Percentiles rank a stretch among this genome's conserved stretches.
Conservation (phyloP, 164 flowering plant species). For the Stephania japonica region DNA sequence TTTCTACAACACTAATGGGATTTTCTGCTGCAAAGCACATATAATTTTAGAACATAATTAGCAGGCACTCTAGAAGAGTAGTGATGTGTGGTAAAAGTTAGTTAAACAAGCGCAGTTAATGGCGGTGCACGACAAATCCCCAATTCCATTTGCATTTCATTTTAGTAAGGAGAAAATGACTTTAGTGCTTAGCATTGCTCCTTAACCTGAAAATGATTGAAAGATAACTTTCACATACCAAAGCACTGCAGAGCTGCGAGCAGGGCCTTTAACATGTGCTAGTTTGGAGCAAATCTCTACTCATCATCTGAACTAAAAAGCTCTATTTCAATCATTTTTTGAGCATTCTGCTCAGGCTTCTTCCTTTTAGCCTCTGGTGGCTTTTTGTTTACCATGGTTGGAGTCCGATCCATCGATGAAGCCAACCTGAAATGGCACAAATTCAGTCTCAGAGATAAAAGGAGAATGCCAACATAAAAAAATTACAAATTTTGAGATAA, state of each 20-base stretch:
- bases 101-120: not conserved
- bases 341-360: slow-evolving; percentile 25
- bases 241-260: not conserved
- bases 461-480: not conserved
- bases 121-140: not conserved
- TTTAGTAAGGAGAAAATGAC: not conserved
- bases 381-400: slow-evolving; percentile 16
- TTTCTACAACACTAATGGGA: too few relatives aligned
- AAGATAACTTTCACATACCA: not conserved
- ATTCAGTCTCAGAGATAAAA: not conserved
- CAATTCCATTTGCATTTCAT: not conserved
- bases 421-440: slow-evolving; percentile 32
- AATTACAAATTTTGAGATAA: not conserved
- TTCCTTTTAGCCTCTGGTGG: slow-evolving; percentile 38
- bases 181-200: not conserved
- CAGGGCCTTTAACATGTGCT: not conserved
- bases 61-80: too few relatives aligned
- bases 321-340: slow-evolving; percentile 76
- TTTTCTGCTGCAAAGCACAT: too few relatives aligned
- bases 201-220: not conserved
- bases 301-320: slow-evolving; percentile 74
- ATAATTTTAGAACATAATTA: too few relatives aligned
- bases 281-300: slow-evolving; percentile 7
- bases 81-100: not conserved
- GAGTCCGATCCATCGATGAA: slow-evolving; percentile 22